Base-by-base conservation (phyloP, 495 filamentous ascomycete genomes). In the Podospora pseudoanserina region DNA sequence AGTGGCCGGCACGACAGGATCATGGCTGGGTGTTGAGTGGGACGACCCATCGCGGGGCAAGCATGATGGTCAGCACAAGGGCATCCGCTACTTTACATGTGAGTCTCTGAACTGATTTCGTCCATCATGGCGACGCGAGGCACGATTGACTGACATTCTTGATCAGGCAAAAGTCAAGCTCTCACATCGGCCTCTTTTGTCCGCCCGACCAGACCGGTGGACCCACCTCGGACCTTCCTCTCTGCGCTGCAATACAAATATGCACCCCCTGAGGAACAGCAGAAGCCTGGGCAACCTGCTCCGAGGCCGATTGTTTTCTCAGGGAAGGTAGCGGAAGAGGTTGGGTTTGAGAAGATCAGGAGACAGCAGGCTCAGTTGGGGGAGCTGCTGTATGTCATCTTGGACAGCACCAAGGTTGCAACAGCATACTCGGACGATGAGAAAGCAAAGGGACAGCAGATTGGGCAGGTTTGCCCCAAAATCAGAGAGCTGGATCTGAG, bases 1-100 rank as follows among this genome's bases (percentile, higher is more conserved):
- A 53, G 88, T 99, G 19, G 82, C 86, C 64, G 91, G 90, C 53
- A 95, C 92, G 20, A 81, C 85, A 23, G 92, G 92, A 34, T 83
- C 85, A 73, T 98, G 95, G 96, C 82, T 99, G 20, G 95, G 95
- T 28, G 92, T 98, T 20, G 95, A 99, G 83, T 99, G 96, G 96
- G 95, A 98, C 79, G 90, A 97, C 73, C 81, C 87, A 65, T 81
- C 80, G 55, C 82, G 92, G 73, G 96, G 95, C 34, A 98, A 97
- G 81, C 93, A 99, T 80, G 86, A 92, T 68, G 95, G 96, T 11
- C 87, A 89, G 66, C 87, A 94, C 80, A 87, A 87, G 27, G 93
- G 91, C 61, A 81, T 86, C 70, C 87, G 84, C 66, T 97, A 98
- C 75, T 98, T 98, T 72, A 83, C 84, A 71, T 97, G 94, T 97